A percentile compares a stretch with the other conserved stretches of the same genome.
phyloP scores from a whole-genome alignment of 176 grass and related monocot genomes.

The Tillandsia leiboldiana region DNA sequence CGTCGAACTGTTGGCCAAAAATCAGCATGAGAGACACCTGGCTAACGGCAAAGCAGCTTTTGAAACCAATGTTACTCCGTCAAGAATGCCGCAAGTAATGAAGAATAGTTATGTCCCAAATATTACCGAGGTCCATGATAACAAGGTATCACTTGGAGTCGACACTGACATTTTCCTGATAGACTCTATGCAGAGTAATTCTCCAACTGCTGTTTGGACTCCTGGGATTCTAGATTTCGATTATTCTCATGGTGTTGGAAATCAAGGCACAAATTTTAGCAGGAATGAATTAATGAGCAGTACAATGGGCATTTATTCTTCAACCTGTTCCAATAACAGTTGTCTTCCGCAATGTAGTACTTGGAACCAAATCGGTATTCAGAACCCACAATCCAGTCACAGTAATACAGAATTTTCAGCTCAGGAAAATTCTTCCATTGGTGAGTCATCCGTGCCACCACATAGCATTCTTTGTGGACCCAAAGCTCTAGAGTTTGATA shows the following conservation, averaged over 20 bases:
- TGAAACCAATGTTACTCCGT: not conserved
- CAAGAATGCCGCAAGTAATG: slow-evolving; percentile 16
- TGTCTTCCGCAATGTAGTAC: slow-evolving; percentile 1
- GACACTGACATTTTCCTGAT: slow-evolving; percentile 18
- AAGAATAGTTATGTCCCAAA: slow-evolving; percentile 23
- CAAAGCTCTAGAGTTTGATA: slow-evolving; percentile 8
- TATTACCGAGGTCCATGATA: slow-evolving; percentile 14
- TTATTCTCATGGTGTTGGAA: slow-evolving; percentile 3
- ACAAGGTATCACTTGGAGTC: slow-evolving; percentile 12
- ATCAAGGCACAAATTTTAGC: slow-evolving; percentile 7
- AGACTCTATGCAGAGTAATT: slow-evolving; percentile 14
- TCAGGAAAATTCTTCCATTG: slow-evolving; percentile 18
- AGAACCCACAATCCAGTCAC: slow-evolving; percentile 18
- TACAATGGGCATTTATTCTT: slow-evolving; percentile 6
- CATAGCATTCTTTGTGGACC: slow-evolving; percentile 29
- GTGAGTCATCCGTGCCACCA: slow-evolving; percentile 11
- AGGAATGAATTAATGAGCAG: slow-evolving; percentile 22
- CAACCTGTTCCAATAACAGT: not conserved
- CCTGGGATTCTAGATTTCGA: slow-evolving; percentile 11
- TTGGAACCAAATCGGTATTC: slow-evolving; percentile 17
- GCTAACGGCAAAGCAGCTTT: slow-evolving; percentile 22
- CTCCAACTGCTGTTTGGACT: slow-evolving; percentile 7
- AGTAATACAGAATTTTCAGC: slow-evolving; percentile 1
- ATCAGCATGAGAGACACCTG: slow-evolving; percentile 39
- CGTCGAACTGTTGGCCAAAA: slow-evolving; percentile 69